Evolutionary conservation across 805 yeast genomes (phyloP).

Genomic region (Starmerella roubikii): DNA sequence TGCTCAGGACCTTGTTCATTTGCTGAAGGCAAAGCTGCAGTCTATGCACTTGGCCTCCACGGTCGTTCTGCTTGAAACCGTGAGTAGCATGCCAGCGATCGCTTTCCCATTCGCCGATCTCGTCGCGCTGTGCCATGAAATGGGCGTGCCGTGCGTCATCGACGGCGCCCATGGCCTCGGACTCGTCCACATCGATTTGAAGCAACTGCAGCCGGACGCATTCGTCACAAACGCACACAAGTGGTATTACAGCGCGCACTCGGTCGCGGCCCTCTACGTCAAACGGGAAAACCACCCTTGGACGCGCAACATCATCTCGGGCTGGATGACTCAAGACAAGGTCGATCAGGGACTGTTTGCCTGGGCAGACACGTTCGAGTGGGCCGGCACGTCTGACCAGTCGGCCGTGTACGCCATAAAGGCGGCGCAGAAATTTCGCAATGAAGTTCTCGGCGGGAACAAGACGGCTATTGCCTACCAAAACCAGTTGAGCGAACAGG

Average conservation of each 20-base stretch:
- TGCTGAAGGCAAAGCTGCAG: constrained; percentile 17
- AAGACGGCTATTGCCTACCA: constrained; percentile 30
- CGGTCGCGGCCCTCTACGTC: constrained; percentile 47
- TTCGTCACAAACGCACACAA: constrained; percentile 53
- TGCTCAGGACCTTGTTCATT: constrained; percentile 29
- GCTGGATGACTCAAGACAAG: constrained; percentile 28
- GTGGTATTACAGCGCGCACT: constrained; percentile 49
- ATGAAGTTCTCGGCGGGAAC: constrained; percentile 25
- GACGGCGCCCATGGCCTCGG: constrained; percentile 33
- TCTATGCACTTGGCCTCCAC: constrained; percentile 15
- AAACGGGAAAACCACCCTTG: constrained; percentile 35
- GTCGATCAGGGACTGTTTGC: constrained; percentile 23
- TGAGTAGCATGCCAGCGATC: constrained; percentile 53
- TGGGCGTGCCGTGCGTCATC: constrained; percentile 21
- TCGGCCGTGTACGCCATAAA: constrained; percentile 32
- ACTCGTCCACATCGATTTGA: neutral
- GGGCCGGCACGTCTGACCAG: constrained; percentile 36
- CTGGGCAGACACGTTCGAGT: constrained; percentile 26
- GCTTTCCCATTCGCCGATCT: constrained; percentile 42
- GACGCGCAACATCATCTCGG: constrained; percentile 46
- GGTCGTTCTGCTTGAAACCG: constrained; percentile 36
- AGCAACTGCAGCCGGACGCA: constrained; percentile 40
- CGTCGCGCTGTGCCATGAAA: constrained; percentile 31
- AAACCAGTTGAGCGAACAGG: constrained; percentile 32
- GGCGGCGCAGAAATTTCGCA: constrained; percentile 42